Conservation (phyloP, 1,139 yeast species). For the Candida dubliniensis region DNA sequence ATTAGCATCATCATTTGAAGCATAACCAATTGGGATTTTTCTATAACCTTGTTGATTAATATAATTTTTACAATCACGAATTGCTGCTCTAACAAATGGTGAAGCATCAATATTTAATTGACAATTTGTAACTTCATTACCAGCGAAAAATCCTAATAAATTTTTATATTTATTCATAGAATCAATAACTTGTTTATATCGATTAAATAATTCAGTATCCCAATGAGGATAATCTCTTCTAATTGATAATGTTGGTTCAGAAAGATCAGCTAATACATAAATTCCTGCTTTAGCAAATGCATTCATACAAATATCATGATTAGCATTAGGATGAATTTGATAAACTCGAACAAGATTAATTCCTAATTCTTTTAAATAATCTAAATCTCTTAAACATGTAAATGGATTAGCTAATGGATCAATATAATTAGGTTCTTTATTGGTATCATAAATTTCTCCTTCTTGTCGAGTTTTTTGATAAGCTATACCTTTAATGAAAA, state of each 20-base stretch:
- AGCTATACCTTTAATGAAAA: constrained; percentile 59
- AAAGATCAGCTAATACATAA: constrained; percentile 54
- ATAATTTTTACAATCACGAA: constrained; percentile 55
- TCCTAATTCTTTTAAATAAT: constrained; percentile 45
- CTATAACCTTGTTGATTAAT: constrained; percentile 45
- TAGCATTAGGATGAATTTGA: constrained; percentile 48
- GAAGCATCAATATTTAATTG: constrained; percentile 49
- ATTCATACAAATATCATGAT: constrained; percentile 58
- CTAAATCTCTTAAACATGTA: constrained; percentile 53
- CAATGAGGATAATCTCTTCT: constrained; percentile 51
- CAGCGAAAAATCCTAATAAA: constrained; percentile 59
- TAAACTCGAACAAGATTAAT: constrained; percentile 57
- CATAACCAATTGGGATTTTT: constrained; percentile 59
- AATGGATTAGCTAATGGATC: constrained; percentile 53
- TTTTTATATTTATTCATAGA: constrained; percentile 49
- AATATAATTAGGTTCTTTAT: constrained; percentile 37
- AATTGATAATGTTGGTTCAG: constrained; percentile 55
- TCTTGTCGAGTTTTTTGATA: constrained; percentile 50
- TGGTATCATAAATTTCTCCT: constrained; percentile 24
- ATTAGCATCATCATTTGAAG: constrained; percentile 58
- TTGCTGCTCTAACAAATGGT: constrained; percentile 63
- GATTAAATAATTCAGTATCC: constrained; percentile 34
- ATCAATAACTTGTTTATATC: constrained; percentile 53
- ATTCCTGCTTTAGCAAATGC: constrained; percentile 54
- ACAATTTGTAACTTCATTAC: constrained; percentile 60